These are phyloP conservation scores for Phyllosticta citrichinensis DNA, from an alignment of 2,329 filamentous ascomycete genomes.

Conservation along the genomic window DNA sequence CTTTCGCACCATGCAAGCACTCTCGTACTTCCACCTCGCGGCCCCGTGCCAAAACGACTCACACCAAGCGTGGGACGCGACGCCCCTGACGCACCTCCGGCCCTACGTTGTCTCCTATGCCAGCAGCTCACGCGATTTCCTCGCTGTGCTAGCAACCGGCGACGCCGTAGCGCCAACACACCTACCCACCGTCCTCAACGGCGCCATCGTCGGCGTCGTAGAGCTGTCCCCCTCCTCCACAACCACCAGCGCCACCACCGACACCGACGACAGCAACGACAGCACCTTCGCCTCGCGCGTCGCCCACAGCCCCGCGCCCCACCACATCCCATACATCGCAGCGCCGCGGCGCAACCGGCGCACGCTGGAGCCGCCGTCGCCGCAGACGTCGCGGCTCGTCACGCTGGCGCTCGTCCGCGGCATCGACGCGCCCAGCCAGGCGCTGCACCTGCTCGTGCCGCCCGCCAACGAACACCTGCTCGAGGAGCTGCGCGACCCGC, in stretches of 20 bases:
- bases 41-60: constrained; percentile 13
- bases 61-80: constrained; percentile 38
- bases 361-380: constrained; percentile 40
- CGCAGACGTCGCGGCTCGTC: constrained; percentile 47
- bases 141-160: constrained; percentile 59
- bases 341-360: constrained; percentile 40
- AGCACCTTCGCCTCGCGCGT: constrained; percentile 13
- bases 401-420: constrained; percentile 62
- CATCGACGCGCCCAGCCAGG: constrained; percentile 46
- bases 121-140: constrained; percentile 42
- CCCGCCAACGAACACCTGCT: constrained; percentile 28
- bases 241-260: constrained; percentile 40
- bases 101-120: constrained; percentile 56
- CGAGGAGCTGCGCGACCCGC: constrained; percentile 13
- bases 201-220: constrained; percentile 58
- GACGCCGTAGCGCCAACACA: constrained; percentile 50
- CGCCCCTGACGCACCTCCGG: constrained; percentile 44
- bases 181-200: constrained; percentile 57
- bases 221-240: constrained; percentile 33
- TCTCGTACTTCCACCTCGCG: constrained; percentile 63
- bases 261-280: neutral
- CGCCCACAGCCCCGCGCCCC: constrained; percentile 17
- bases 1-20: constrained; percentile 62
- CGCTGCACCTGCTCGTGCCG: constrained; percentile 58
- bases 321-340: constrained; percentile 47